A percentile compares a stretch with the other conserved stretches of the same genome.
Evolutionary conservation across 2,329 filamentous ascomycete species (phyloP).

Genomic region (Penicillium sp.): DNA sequence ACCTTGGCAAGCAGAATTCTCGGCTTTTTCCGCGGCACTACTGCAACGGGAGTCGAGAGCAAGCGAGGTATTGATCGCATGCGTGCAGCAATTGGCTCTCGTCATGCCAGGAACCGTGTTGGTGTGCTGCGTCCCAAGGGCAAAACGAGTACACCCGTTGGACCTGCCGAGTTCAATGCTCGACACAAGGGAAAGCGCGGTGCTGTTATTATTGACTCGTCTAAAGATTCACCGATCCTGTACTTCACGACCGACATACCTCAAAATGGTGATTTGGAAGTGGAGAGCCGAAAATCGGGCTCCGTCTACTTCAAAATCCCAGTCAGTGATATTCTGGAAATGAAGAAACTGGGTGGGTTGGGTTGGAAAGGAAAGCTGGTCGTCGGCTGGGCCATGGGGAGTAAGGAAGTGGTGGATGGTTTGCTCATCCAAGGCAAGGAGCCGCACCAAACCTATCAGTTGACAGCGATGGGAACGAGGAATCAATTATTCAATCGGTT

Average conservation of each 20-base stretch:
- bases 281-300: conserved; percentile 49
- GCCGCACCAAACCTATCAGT: conserved; percentile 52
- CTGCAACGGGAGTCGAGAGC: conserved; percentile 70
- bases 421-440: conserved; percentile 61
- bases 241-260: conserved; percentile 57
- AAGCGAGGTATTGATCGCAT: conserved; percentile 69
- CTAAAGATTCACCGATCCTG: conserved; percentile 42
- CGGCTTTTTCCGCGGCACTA: conserved; percentile 65
- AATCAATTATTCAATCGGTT: conserved; percentile 81
- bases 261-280: conserved; percentile 39
- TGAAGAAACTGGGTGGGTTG: conserved; percentile 75
- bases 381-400: conserved; percentile 72
- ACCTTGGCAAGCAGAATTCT: conserved; percentile 53
- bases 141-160: conserved; percentile 46
- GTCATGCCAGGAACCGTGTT: conserved; percentile 66
- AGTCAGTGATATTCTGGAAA: conserved; percentile 66
- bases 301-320: conserved; percentile 66
- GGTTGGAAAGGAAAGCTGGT: conserved; percentile 83
- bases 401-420: conserved; percentile 71
- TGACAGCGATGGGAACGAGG: conserved; percentile 69
- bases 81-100: conserved; percentile 60
- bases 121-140: conserved; percentile 61
- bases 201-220: conserved; percentile 60
- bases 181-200: conserved; percentile 69
- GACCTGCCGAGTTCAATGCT: conserved; percentile 70